Conservation (phyloP, 2,329 filamentous ascomycete species). For the Blastomyces gilchristii region DNA sequence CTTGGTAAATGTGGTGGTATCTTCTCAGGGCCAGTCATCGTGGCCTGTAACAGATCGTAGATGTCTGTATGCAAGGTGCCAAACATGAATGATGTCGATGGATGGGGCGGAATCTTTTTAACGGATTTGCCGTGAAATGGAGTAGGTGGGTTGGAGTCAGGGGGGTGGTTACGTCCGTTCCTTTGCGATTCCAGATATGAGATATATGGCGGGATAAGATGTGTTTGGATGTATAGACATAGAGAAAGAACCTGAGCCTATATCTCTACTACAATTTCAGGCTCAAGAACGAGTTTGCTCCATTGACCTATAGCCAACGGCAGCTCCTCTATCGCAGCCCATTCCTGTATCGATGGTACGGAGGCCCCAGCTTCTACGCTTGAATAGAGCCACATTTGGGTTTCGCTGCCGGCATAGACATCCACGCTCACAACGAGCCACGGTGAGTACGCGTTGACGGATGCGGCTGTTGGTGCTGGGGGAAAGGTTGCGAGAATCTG, state of each 20-base stretch:
- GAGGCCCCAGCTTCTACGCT: slow-evolving; percentile 26
- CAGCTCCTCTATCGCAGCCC: neutral
- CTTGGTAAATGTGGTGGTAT: slow-evolving; percentile 18
- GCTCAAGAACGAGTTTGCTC: neutral
- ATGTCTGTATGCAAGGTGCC: slow-evolving; percentile 30
- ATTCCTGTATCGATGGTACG: neutral
- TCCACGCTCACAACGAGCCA: slow-evolving; percentile 36
- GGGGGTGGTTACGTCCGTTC: neutral
- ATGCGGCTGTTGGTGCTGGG: neutral
- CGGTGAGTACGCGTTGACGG: slow-evolving; percentile 12
- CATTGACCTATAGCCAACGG: neutral
- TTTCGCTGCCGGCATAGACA: slow-evolving; percentile 30
- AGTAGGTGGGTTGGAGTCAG: neutral
- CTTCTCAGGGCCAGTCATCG: slow-evolving; percentile 13
- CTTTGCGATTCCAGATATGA: slow-evolving; percentile 11
- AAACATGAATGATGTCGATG: slow-evolving; percentile 27
- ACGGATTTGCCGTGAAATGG: neutral
- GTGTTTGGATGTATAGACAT: slow-evolving; percentile 20
- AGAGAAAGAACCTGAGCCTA: slow-evolving; percentile 24
- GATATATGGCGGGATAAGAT: slow-evolving; percentile 23
- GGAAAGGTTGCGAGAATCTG: slow-evolving; percentile 27
- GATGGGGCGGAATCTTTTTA: slow-evolving; percentile 20
- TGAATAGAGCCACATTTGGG: slow-evolving; percentile 35
- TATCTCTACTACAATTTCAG: slow-evolving; percentile 6
- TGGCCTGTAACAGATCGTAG: slow-evolving; percentile 20